Evolutionary conservation across 2,329 filamentous ascomycete species (phyloP).

Genomic region (Biscogniauxia sp.): DNA sequence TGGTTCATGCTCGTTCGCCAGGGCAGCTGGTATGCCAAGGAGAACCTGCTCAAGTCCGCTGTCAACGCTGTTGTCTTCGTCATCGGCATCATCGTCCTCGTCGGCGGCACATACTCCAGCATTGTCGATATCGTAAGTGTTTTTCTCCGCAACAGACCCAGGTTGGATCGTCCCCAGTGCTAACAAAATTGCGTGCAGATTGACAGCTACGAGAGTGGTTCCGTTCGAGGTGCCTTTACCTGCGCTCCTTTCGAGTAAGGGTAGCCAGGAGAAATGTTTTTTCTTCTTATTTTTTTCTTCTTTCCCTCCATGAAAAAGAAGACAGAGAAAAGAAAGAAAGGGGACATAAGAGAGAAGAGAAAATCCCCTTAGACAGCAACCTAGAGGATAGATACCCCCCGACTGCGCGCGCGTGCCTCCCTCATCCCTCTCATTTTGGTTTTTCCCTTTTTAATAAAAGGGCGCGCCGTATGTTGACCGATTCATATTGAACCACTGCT

Average conservation of each 20-base stretch:
- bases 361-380: background rate
- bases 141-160: background rate
- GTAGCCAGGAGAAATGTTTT: no score
- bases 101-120: slow-evolving; percentile 33
- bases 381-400: background rate
- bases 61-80: slow-evolving; percentile 29
- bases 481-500: background rate
- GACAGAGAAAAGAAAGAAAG: background rate
- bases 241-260: slow-evolving; percentile 22
- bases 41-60: slow-evolving; percentile 25
- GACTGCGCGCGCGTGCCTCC: background rate
- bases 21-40: slow-evolving; percentile 27
- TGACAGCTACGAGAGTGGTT: slow-evolving; percentile 20
- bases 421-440: no score
- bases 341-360: background rate
- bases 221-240: slow-evolving; percentile 26
- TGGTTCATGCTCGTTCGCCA: slow-evolving; percentile 34
- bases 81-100: slow-evolving; percentile 30
- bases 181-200: slow-evolving; percentile 19
- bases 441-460: background rate
- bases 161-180: background rate
- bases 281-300: background rate
- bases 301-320: background rate
- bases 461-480: background rate
- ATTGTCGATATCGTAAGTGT: slow-evolving; percentile 34